These are phyloP conservation scores for Daldinia vernicosa DNA, from an alignment of 495 filamentous ascomycete species.

Conservation along the genomic window DNA sequence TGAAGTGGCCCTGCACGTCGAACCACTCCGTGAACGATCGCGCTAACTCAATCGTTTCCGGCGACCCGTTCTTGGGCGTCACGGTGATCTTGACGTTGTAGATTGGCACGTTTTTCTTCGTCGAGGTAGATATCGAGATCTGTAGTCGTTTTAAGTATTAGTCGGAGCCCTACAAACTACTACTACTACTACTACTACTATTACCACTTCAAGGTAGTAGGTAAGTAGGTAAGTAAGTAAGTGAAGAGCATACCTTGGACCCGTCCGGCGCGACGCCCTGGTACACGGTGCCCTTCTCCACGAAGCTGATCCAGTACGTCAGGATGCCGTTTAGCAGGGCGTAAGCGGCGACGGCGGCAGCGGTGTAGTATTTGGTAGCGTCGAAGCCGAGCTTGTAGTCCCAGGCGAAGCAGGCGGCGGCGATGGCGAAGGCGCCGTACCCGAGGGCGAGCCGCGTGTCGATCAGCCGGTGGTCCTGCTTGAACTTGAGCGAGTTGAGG, in stretches of 20 bases:
- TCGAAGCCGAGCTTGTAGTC: constrained; percentile 95
- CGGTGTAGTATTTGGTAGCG: constrained; percentile 75
- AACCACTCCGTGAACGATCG: constrained; percentile 89
- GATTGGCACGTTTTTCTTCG: constrained; percentile 77
- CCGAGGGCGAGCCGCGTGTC: constrained; percentile 86
- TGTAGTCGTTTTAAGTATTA: constrained; percentile 46
- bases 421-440: constrained; percentile 81
- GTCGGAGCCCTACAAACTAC: neutral
- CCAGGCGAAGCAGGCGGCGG: constrained; percentile 83
- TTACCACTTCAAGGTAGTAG: neutral
- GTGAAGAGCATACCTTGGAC: constrained; percentile 42
- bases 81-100: constrained; percentile 78
- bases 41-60: constrained; percentile 60
- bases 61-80: constrained; percentile 49
- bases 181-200: too few relatives aligned
- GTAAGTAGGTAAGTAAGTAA: too few relatives aligned
- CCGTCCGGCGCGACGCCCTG: constrained; percentile 64
- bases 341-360: constrained; percentile 80
- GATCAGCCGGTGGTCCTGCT: constrained; percentile 77
- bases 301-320: constrained; percentile 85
- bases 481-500: constrained; percentile 83
- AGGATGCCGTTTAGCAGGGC: constrained; percentile 79
- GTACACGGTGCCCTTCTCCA: constrained; percentile 86
- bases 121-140: constrained; percentile 73
- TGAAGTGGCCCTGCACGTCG: constrained; percentile 79